phyloP scores from a whole-genome alignment of 306 rosid genomes.

The Cucurbita argyrosperma region DNA sequence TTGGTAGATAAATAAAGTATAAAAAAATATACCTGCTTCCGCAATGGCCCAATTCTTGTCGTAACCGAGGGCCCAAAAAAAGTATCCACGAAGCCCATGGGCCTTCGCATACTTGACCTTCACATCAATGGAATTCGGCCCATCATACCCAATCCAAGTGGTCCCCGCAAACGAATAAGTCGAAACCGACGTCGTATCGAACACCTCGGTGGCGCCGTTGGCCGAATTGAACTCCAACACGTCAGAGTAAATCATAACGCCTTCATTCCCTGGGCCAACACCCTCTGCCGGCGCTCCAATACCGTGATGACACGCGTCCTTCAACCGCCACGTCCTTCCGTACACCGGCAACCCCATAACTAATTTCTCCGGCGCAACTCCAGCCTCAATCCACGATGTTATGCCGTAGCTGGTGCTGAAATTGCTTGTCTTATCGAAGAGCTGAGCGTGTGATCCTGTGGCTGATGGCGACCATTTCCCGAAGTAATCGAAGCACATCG shows the following conservation, averaged over 20 bases:
- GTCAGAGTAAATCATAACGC: conserved; percentile 26
- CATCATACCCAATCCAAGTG: conserved; percentile 75
- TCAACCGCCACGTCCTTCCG: conserved; percentile 51
- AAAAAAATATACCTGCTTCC: conserved; percentile 21
- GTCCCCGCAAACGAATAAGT: conserved; percentile 39
- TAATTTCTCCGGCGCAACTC: conserved; percentile 32
- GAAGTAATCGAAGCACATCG: conserved; percentile 70
- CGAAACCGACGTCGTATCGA: conserved; percentile 31
- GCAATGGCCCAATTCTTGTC: conserved; percentile 60
- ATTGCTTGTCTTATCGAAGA: conserved; percentile 29
- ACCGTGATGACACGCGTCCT: conserved; percentile 23
- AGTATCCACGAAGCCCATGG: conserved; percentile 51
- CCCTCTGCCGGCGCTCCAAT: conserved; percentile 39
- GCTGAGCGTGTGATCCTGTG: conserved; percentile 39
- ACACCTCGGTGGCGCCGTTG: conserved; percentile 24
- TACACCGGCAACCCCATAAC: conserved; percentile 65
- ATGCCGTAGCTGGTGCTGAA: conserved; percentile 39
- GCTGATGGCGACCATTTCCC: conserved; percentile 41
- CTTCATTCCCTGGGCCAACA: conserved; percentile 30
- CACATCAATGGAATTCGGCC: conserved; percentile 20
- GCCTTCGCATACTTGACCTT: conserved; percentile 39
- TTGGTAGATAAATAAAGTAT: background rate
- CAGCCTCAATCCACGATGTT: conserved; percentile 49
- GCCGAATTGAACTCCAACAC: conserved; percentile 26
- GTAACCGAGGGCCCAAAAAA: conserved; percentile 68